Evolutionary conservation across 805 yeast species (phyloP).

Genomic region (Schizosaccharomyces cryophilus): DNA sequence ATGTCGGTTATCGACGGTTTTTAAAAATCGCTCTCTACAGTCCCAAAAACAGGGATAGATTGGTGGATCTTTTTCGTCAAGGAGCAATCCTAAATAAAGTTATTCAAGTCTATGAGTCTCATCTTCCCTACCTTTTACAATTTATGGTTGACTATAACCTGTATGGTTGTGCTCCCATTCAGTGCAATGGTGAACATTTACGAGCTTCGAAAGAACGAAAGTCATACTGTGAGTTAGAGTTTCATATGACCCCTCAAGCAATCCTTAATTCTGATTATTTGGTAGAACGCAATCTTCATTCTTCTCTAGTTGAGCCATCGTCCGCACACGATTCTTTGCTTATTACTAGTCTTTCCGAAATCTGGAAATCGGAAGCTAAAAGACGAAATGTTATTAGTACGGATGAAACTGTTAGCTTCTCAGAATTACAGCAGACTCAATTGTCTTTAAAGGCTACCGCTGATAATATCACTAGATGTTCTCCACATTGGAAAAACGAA

Average conservation of each 20-base stretch:
- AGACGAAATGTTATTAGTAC: neutral
- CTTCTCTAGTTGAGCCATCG: neutral
- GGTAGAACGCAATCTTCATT: neutral
- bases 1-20: conserved; percentile 35
- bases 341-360: neutral
- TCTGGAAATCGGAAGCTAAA: neutral
- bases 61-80: conserved; percentile 25
- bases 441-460: neutral
- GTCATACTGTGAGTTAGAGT: neutral
- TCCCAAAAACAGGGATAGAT: conserved; percentile 32
- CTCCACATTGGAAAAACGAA: neutral
- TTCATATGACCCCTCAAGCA: neutral
- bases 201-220: conserved; percentile 10
- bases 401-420: neutral
- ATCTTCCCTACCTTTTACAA: conserved; percentile 52
- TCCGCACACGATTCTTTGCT: neutral
- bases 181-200: conserved; percentile 13
- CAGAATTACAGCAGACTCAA: neutral
- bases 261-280: neutral
- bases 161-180: conserved; percentile 63
- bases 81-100: conserved; percentile 20
- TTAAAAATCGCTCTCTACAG: conserved; percentile 45
- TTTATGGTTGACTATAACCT: conserved; percentile 63
- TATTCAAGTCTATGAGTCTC: conserved; percentile 47
- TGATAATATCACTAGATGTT: neutral